Evolutionary conservation across 2,329 filamentous ascomycete genomes (phyloP).

Genomic region (Claviceps capensis): DNA sequence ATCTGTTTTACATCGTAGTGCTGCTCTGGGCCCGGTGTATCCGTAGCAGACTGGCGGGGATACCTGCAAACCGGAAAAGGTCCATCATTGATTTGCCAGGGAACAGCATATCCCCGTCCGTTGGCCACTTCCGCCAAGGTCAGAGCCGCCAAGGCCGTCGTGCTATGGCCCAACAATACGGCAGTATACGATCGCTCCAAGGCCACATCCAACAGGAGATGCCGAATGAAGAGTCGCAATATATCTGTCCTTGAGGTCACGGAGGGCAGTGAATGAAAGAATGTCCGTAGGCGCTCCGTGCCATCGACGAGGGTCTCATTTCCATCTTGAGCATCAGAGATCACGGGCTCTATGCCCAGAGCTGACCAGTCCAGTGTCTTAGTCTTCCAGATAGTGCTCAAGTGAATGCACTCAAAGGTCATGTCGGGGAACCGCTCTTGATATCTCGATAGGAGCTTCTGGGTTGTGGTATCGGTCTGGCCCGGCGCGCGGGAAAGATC

Average conservation of each 20-base stretch:
- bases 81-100: constrained; percentile 72
- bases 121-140: constrained; percentile 82
- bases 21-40: constrained; percentile 9
- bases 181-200: constrained; percentile 47
- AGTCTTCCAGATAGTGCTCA: constrained; percentile 48
- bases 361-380: constrained; percentile 39
- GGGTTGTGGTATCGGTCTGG: constrained; percentile 18
- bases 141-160: constrained; percentile 74
- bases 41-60: constrained; percentile 8
- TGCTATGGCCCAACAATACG: constrained; percentile 73
- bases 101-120: constrained; percentile 71
- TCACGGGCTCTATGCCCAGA: constrained; percentile 17
- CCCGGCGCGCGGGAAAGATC: constrained; percentile 14
- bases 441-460: constrained; percentile 36
- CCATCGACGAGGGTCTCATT: constrained; percentile 9
- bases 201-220: constrained; percentile 56
- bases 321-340: neutral
- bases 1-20: constrained; percentile 13
- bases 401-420: constrained; percentile 44
- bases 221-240: constrained; percentile 52
- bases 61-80: constrained; percentile 24
- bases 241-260: constrained; percentile 67
- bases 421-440: constrained; percentile 51
- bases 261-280: constrained; percentile 52
- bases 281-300: constrained; percentile 32